Evolutionary conservation across 78 protist genomes (phyloP), one percentile per base, ranked within the genome.

Genomic region (Bigelowiella natans): DNA sequence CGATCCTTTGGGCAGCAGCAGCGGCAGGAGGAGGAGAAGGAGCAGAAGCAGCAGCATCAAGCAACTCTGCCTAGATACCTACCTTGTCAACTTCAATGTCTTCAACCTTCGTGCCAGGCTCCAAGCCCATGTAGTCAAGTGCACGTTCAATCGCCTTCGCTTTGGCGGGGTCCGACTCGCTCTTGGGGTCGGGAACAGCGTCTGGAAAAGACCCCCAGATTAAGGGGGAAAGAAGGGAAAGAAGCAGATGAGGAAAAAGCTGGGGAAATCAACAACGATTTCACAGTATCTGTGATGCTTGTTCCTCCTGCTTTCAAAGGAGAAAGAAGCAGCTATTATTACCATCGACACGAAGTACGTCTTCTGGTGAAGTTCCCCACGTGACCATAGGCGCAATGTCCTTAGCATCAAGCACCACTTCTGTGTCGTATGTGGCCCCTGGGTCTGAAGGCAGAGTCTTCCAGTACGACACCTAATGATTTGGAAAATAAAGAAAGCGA

Each of bases 331-430:
- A n/a, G n/a, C n/a, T n/a, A n/a, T n/a, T n/a, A n/a, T n/a, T n/a
- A n/a, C n/a, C n/a, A n/a, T n/a, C n/a, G n/a, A n/a, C n/a, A n/a
- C n/a, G n/a, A n/a, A n/a, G n/a, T n/a, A 51, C 18, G 7, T 26
- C 73, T 18, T 91, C 87, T 1, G 94, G 94, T 1, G 92, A 89
- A 36, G 94, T 93, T 89, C 94, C 94, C 94, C 93, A 92, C 31
- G 95, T 90, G 89, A 94, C 91, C 31, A 83, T 83, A 36, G 95
- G 95, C 2, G 93, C 94, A 90, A 94, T 88, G 64, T 91, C 89
- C 18, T 36, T 85, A 40, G 93, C 93, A 34, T 92, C 39, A 89
- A 94, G 36, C 63, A 1, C 38, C 28, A 94, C 91, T 83, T 73
- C 90, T 40, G 82, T 37, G 92, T 93, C 93, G 86, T 63, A 93